Conservation (phyloP, 805 yeast species). For the Monosporozyma servazzii region DNA sequence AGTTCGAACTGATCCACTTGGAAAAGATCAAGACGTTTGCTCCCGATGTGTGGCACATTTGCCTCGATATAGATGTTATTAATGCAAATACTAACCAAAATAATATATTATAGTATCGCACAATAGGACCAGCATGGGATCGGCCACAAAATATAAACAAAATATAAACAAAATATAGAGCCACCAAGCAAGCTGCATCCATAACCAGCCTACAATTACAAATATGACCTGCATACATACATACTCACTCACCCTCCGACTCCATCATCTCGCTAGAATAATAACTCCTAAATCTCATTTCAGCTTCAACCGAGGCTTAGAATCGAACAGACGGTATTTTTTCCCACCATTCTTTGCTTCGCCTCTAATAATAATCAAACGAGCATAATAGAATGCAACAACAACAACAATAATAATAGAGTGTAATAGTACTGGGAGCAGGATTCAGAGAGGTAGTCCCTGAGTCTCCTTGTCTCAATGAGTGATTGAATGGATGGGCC, state of each 20-base stretch:
- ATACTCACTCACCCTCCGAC: background rate
- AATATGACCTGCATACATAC: background rate
- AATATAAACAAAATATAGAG: no score
- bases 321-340: background rate
- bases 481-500: background rate
- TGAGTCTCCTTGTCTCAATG: background rate
- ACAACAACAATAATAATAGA: background rate
- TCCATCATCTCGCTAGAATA: background rate
- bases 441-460: background rate
- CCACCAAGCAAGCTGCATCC: background rate
- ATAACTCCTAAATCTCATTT: background rate
- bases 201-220: background rate
- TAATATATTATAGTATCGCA: background rate
- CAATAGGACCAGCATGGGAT: background rate
- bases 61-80: constrained; percentile 35
- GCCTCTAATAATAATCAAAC: background rate
- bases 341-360: background rate
- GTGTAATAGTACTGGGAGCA: background rate
- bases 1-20: constrained; percentile 29
- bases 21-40: constrained; percentile 78
- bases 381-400: no score
- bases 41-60: constrained; percentile 77
- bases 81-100: background rate
- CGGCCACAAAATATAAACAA: no score
- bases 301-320: background rate